phyloP scores from a whole-genome alignment of 345 rosid species.

The Nasturtium officinale region DNA sequence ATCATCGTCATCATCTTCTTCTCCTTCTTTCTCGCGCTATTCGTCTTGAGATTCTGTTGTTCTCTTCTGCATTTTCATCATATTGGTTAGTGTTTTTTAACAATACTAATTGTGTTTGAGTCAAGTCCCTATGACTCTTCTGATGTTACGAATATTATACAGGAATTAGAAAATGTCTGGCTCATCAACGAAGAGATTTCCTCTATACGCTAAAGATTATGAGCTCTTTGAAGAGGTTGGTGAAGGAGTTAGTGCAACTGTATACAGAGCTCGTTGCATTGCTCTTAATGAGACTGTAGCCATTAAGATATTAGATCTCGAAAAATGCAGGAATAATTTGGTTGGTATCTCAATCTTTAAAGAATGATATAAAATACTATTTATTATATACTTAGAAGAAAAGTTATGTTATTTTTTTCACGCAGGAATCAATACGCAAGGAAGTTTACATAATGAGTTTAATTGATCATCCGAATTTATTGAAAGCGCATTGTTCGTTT shows the following conservation, averaged over 20 bases:
- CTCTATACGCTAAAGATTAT: constrained; percentile 66
- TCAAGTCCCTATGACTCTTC: background rate
- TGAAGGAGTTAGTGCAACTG: constrained; percentile 86
- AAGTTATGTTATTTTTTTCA: background rate
- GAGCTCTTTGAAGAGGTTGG: constrained; percentile 80
- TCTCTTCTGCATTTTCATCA: background rate
- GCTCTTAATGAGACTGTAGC: constrained; percentile 78
- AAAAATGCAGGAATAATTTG: constrained; percentile 80
- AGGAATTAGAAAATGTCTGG: constrained; percentile 26
- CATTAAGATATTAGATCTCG: constrained; percentile 78
- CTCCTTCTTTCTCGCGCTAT: background rate
- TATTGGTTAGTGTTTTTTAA: background rate
- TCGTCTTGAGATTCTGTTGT: background rate
- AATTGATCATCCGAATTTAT: constrained; percentile 69
- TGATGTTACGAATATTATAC: background rate
- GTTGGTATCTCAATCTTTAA: constrained; percentile 41
- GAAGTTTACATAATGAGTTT: constrained; percentile 84
- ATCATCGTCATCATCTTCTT: constrained; percentile 21
- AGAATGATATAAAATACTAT: background rate
- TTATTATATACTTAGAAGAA: background rate
- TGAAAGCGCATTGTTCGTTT: constrained; percentile 77
- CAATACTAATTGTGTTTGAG: background rate
- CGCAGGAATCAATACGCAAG: constrained; percentile 73
- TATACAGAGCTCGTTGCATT: constrained; percentile 74
- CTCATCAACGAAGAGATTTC: constrained; percentile 56